Percentiles rank a stretch among this genome's conserved stretches.
Conservation (phyloP, 1,284 basidiomycete genomes). For the Microbotryum violaceum region DNA sequence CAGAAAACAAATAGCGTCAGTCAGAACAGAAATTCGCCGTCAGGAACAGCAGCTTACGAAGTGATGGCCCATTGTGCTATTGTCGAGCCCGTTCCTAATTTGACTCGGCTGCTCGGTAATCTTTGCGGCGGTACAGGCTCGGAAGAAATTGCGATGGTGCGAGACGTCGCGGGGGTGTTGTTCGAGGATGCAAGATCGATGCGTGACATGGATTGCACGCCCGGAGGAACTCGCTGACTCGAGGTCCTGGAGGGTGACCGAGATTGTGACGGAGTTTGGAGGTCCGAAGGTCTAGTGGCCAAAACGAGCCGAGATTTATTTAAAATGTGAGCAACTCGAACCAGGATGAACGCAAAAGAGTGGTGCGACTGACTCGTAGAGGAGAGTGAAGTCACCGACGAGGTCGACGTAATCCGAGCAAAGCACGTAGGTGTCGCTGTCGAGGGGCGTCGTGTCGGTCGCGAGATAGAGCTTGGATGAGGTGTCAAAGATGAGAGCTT, state of each 20-base stretch:
- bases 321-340: neutral
- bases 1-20: no score
- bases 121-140: neutral
- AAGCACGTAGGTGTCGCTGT: slow-evolving; percentile 74
- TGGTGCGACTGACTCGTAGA: slow-evolving; percentile 31
- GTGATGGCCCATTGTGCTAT: slow-evolving; percentile 32
- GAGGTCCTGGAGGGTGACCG: slow-evolving; percentile 7
- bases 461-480: slow-evolving; percentile 80
- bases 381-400: slow-evolving; percentile 60
- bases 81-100: slow-evolving; percentile 25
- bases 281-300: slow-evolving; percentile 7
- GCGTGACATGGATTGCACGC: neutral
- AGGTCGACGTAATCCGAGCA: slow-evolving; percentile 87
- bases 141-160: no score
- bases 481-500: slow-evolving; percentile 87
- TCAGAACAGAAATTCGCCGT: no score
- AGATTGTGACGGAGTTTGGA: slow-evolving; percentile 4
- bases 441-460: slow-evolving; percentile 86
- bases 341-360: neutral
- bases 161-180: no score
- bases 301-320: no score
- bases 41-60: slow-evolving; percentile 20
- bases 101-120: slow-evolving; percentile 23
- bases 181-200: neutral
- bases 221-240: neutral